These are phyloP conservation scores for Pythium plurisporium DNA, from an alignment of 352 stramenopile species.

Conservation along the genomic window DNA sequence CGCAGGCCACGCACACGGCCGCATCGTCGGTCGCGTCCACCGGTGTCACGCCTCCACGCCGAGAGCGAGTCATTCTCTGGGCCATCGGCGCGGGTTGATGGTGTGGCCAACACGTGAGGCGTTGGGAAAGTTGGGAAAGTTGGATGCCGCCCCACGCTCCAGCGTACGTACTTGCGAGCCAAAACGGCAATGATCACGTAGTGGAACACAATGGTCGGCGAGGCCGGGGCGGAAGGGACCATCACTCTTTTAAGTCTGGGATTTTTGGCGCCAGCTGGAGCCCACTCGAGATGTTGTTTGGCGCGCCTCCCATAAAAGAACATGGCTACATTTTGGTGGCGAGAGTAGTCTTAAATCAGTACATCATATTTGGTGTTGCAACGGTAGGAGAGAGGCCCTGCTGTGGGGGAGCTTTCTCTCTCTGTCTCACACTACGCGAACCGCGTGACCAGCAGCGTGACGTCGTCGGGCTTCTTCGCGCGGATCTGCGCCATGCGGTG, in stretches of 20 bases:
- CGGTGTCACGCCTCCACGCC: conserved; percentile 12
- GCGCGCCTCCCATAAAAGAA: not conserved
- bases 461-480: conserved; percentile 76
- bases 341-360: conserved; percentile 6
- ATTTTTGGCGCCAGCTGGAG: conserved; percentile 10
- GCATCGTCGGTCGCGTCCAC: conserved; percentile 5
- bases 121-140: not conserved
- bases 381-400: no score
- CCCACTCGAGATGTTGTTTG: not conserved
- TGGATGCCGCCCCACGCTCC: not conserved
- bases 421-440: conserved; percentile 25
- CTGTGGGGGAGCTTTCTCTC: no score
- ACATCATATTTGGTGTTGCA: not conserved
- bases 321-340: conserved; percentile 12
- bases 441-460: conserved; percentile 64
- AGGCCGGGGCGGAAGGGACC: not conserved
- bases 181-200: conserved; percentile 20
- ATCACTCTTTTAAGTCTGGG: conserved; percentile 19
- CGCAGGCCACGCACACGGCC: conserved; percentile 37
- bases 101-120: not conserved
- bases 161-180: not conserved
- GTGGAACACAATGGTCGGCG: not conserved
- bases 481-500: conserved; percentile 70
- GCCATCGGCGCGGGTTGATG: not conserved
- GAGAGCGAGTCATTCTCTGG: not conserved